Conservation (phyloP, 106 monocot genomes). For the Platanthera guangdongensis region DNA sequence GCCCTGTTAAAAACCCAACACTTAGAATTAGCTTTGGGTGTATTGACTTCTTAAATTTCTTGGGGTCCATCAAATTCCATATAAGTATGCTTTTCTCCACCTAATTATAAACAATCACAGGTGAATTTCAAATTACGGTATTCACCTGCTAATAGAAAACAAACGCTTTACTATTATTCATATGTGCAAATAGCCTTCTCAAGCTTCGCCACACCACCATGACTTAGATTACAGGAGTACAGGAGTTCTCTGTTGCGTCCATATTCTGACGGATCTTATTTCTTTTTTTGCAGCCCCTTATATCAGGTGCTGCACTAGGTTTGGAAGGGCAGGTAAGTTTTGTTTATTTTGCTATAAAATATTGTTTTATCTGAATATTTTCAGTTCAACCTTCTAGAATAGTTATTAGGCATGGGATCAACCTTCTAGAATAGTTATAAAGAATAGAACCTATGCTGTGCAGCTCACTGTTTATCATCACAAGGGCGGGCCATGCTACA, state of each 20-base stretch:
- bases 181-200: not conserved
- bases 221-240: not conserved
- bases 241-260: not conserved
- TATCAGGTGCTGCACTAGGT: conserved; percentile 94
- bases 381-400: not conserved
- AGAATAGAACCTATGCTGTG: conserved; percentile 8
- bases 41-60: not conserved
- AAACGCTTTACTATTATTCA: not conserved
- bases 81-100: not conserved
- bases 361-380: not conserved
- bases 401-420: not conserved
- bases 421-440: not conserved
- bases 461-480: conserved; percentile 95
- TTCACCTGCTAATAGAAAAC: not conserved
- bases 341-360: not conserved
- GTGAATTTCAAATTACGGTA: not conserved
- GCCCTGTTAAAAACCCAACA: too few species aligned
- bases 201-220: not conserved
- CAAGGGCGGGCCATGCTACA: conserved; percentile 91
- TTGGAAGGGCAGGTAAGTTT: conserved; percentile 88
- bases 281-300: conserved; percentile 65
- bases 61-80: not conserved
- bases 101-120: not conserved
- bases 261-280: not conserved
- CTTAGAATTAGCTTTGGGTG: not conserved